These are phyloP conservation scores for Pichia sp. DNA, from an alignment of 1,139 yeast species.

Conservation along the genomic window DNA sequence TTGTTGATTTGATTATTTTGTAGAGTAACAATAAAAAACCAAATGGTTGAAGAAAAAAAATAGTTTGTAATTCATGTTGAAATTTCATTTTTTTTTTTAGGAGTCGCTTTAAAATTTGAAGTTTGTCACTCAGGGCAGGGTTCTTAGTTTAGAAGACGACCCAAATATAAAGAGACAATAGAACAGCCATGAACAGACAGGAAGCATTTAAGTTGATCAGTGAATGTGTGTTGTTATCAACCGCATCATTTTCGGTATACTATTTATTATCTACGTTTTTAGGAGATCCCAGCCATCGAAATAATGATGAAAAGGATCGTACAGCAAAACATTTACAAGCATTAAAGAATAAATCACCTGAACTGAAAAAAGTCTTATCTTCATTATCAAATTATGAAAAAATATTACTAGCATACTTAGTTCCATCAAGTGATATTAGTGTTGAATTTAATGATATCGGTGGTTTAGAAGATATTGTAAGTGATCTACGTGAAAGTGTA, in stretches of 20 bases:
- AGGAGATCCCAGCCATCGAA: conserved; percentile 16
- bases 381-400: conserved; percentile 53
- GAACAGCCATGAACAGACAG: conserved; percentile 11
- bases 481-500: conserved; percentile 81
- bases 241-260: conserved; percentile 17
- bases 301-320: conserved; percentile 15
- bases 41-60: not conserved
- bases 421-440: conserved; percentile 76
- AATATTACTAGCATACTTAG: conserved; percentile 66
- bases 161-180: not conserved
- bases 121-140: not conserved
- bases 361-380: conserved; percentile 10
- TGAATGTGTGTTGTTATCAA: conserved; percentile 16
- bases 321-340: conserved; percentile 14
- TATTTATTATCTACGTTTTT: conserved; percentile 13
- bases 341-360: conserved; percentile 12
- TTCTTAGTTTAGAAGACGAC: not conserved
- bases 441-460: conserved; percentile 79
- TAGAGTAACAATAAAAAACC: not conserved
- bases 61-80: not conserved
- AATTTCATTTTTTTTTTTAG: not conserved
- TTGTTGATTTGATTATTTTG: not conserved
- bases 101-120: not conserved
- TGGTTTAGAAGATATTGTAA: conserved; percentile 75
- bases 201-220: conserved; percentile 16